phyloP scores from a whole-genome alignment of 768 basidiomycete genomes.

The Trametes cingulata region DNA sequence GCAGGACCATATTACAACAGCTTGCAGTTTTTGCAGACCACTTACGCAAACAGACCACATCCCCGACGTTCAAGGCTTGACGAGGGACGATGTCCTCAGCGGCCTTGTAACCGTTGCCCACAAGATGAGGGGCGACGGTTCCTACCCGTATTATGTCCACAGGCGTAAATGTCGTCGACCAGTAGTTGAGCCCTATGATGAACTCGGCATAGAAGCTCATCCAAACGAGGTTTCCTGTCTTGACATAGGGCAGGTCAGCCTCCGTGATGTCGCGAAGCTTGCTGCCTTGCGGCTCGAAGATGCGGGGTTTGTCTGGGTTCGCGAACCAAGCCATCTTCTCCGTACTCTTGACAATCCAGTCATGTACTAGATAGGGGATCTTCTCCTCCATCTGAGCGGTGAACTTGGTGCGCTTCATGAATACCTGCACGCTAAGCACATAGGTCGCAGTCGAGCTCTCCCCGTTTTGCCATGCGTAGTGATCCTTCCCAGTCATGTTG shows the following conservation, averaged over 20 bases:
- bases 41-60: too few relatives aligned
- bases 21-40: too few relatives aligned
- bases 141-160: not conserved
- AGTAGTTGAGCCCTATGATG: not conserved
- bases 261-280: not conserved
- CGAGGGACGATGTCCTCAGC: too few relatives aligned
- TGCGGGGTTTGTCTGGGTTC: not conserved
- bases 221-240: not conserved
- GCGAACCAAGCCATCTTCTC: not conserved
- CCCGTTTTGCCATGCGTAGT: too few relatives aligned
- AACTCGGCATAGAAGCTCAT: not conserved
- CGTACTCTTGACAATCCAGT: not conserved
- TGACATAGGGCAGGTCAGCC: not conserved
- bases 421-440: too few relatives aligned
- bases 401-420: not conserved
- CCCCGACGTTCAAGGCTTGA: too few relatives aligned
- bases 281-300: not conserved
- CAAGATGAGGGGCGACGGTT: not conserved
- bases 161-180: not conserved
- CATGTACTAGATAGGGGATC: not conserved
- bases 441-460: too few relatives aligned
- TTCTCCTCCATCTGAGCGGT: not conserved
- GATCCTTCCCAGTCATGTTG: too few relatives aligned
- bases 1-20: too few relatives aligned
- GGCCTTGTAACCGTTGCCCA: not conserved